phyloP scores from a whole-genome alignment of 202 grass and related monocot genomes.

The Panicum virgatum region DNA sequence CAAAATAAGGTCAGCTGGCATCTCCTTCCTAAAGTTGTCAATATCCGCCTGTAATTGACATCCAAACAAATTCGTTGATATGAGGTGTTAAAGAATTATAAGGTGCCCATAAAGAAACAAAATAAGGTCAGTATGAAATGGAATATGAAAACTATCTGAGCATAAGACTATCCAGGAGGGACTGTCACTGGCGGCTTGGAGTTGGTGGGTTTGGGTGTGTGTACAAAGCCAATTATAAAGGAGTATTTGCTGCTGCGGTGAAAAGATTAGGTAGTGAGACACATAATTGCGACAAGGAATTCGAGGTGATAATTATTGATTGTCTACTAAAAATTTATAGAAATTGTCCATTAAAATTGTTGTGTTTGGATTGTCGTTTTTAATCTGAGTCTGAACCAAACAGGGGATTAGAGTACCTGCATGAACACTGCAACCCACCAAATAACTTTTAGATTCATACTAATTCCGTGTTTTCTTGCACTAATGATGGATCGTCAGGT shows the following conservation, averaged over 20 bases:
- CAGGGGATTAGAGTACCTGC: slow-evolving; percentile 93
- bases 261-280: slow-evolving; percentile 62
- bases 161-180: no score
- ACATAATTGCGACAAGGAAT: slow-evolving; percentile 69
- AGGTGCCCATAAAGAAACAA: no score
- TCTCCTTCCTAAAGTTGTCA: no score
- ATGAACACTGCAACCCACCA: slow-evolving; percentile 81
- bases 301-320: slow-evolving; percentile 57
- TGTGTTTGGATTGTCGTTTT: background rate
- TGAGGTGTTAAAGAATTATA: no score
- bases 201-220: slow-evolving; percentile 79
- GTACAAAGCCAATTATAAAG: slow-evolving; percentile 79
- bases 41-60: no score
- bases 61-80: no score
- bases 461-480: no score
- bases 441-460: slow-evolving; percentile 83
- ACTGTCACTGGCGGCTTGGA: no score
- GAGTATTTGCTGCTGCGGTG: slow-evolving; percentile 60
- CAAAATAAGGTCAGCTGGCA: no score
- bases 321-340: background rate
- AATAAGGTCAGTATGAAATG: no score
- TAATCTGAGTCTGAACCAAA: slow-evolving; percentile 35
- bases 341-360: background rate
- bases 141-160: no score
- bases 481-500: no score